Base-by-base conservation (phyloP, 805 yeast genomes). In the Priceomyces carsonii region DNA sequence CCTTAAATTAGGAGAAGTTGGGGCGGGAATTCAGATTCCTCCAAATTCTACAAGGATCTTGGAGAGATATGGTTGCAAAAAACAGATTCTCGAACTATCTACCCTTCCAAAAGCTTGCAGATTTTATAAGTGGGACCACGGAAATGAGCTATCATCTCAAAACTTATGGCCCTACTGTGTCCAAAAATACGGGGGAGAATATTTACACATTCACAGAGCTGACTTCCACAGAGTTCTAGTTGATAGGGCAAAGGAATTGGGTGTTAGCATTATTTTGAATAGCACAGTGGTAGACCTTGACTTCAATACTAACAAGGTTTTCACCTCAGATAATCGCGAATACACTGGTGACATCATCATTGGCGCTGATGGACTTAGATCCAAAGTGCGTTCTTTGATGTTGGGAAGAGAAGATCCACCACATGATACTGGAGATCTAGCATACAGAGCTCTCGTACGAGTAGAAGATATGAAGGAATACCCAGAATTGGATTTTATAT, bases 11-110 rank as follows among this genome's bases (percentile, higher is more conserved):
- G 56, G 57, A 5, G 63, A 57, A 38, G 61, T 58, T 25, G 63
- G 63, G n/a, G 63, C 63, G 12, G 63, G 63, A 18, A 57, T 57
- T 30, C 63, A 56, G 40, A 44, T 57, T 18, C 61, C 61, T 12
- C 63, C 63, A 4, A 53, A 54, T 16, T 47, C 59, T 7, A 37
- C 47, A 3, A 43, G 50, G 18, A 47, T 58, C 19, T 40, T 57
- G 14, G 40, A 45, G 22, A 30, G 43, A 10, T 39, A 47, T 29
- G 60, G 61, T 1, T 43, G 43, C 8, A 38, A 39, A 19, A 37
- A 40, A 13, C 21, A 42, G 18, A 33, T 55, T 3, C 25, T 32
- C 18, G 35, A 40, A 8, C 24, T 28, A 19, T 20, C 50, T 22
- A 40, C 44, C 18, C 17, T 47, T 19, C 60, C 60, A 9, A 33